Percentiles rank a stretch among this genome's conserved stretches.
phyloP scores from a whole-genome alignment of 345 rosid genomes.

The Gossypium bickii region DNA sequence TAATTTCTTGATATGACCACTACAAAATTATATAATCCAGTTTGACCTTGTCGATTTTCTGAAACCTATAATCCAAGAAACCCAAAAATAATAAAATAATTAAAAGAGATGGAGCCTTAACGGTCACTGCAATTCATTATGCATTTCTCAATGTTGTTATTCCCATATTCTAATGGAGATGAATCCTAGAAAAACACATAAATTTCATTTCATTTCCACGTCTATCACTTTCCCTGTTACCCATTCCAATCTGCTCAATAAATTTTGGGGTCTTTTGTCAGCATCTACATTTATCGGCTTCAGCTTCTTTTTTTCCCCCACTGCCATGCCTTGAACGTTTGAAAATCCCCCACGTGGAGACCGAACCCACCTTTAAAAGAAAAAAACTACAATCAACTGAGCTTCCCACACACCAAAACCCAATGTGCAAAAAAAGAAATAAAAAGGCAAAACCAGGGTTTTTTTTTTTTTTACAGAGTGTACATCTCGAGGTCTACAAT shows the following conservation, averaged over 20 bases:
- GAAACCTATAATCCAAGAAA: too few relatives aligned
- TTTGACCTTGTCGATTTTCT: neutral
- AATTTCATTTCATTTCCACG: neutral
- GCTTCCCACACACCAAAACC: neutral
- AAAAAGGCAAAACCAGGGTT: too few relatives aligned
- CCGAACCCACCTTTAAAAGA: neutral
- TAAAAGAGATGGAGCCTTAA: neutral
- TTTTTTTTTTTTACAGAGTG: constrained; percentile 18
- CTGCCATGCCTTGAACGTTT: neutral
- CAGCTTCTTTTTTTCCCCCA: neutral
- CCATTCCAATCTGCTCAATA: neutral
- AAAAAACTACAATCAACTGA: too few relatives aligned
- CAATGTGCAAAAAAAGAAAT: neutral
- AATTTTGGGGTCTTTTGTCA: neutral
- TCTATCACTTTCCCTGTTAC: neutral
- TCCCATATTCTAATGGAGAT: neutral
- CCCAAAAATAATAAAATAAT: neutral
- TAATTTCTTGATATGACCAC: too few relatives aligned
- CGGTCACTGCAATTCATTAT: constrained; percentile 12
- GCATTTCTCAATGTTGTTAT: constrained; percentile 5
- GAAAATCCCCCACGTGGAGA: constrained; percentile 23
- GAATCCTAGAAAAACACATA: too few relatives aligned
- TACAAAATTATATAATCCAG: neutral
- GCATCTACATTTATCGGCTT: neutral
- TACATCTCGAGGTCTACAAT: constrained; percentile 23